A percentile compares a stretch with the other conserved stretches of the same genome.
Evolutionary conservation across 2,329 filamentous ascomycete species (phyloP).

Genomic region (Phyllosticta citrichinensis): DNA sequence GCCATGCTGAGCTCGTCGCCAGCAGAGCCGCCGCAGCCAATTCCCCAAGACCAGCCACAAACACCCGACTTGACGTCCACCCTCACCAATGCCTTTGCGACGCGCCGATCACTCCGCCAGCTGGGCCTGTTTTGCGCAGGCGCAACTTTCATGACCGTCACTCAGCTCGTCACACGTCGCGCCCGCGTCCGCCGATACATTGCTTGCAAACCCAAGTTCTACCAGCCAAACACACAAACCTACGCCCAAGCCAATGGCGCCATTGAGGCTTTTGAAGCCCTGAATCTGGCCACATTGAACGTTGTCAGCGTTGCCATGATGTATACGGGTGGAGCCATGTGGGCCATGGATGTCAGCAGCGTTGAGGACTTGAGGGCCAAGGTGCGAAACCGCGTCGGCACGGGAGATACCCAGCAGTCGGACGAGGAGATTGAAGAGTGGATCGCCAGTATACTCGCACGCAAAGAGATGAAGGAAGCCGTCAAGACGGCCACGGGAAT

Average conservation of each 20-base stretch:
- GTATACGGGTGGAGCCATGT: conserved; percentile 61
- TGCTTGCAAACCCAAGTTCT: conserved; percentile 59
- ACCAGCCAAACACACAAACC: conserved; percentile 46
- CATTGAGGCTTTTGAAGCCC: conserved; percentile 68
- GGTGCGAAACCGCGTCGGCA: conserved; percentile 38
- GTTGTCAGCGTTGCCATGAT: conserved; percentile 68
- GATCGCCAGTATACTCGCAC: conserved; percentile 38
- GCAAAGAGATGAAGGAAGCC: conserved; percentile 36
- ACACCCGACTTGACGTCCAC: conserved; percentile 12
- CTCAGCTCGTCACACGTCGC: conserved; percentile 53
- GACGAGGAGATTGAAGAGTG: conserved; percentile 46
- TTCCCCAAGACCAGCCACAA: conserved; percentile 10
- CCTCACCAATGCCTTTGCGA: conserved; percentile 22
- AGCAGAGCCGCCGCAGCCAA: conserved; percentile 1
- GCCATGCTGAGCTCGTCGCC: neutral
- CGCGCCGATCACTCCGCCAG: conserved; percentile 48
- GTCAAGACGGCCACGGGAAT: conserved; percentile 19
- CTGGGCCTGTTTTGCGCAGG: conserved; percentile 65
- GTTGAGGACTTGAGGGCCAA: conserved; percentile 47
- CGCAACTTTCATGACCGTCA: conserved; percentile 62
- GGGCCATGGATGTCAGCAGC: conserved; percentile 60
- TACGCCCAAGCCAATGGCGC: conserved; percentile 49
- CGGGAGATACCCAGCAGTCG: conserved; percentile 37
- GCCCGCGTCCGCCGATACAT: conserved; percentile 55
- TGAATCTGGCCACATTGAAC: conserved; percentile 81